These are phyloP conservation scores for Phytopythium vexans DNA, from an alignment of 352 stramenopile genomes.

Conservation along the genomic window DNA sequence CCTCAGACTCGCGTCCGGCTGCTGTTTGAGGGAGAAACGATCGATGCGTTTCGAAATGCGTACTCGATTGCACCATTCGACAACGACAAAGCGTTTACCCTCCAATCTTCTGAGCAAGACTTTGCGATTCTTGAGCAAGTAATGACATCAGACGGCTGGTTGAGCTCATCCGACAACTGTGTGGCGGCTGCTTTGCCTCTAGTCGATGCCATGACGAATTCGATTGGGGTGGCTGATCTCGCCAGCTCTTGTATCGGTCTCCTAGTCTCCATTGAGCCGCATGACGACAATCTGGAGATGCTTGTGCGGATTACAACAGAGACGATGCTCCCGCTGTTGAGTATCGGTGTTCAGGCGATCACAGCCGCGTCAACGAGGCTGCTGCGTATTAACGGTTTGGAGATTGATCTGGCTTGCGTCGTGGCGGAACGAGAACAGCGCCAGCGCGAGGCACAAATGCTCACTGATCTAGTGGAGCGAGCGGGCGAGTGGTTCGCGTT, in stretches of 20 bases:
- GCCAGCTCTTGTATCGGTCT: background rate
- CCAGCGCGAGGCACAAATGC: too few species aligned
- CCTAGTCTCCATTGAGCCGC: background rate
- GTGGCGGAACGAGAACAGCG: too few species aligned
- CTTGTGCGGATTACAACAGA: background rate
- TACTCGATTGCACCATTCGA: background rate
- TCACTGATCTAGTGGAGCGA: too few species aligned
- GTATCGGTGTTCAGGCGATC: background rate
- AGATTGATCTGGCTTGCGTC: background rate
- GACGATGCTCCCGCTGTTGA: background rate
- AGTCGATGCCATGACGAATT: too few species aligned
- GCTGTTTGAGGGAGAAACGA: background rate
- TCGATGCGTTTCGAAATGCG: background rate
- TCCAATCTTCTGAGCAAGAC: background rate
- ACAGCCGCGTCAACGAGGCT: too few species aligned
- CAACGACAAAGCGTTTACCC: too few species aligned
- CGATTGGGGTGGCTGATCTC: background rate
- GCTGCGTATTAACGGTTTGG: background rate
- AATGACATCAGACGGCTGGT: slow-evolving; percentile 10
- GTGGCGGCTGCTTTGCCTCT: background rate
- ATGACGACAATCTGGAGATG: background rate
- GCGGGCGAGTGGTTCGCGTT: too few species aligned
- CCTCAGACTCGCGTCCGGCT: background rate
- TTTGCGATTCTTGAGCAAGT: slow-evolving; percentile 13
- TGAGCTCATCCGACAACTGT: slow-evolving; percentile 4